Conservation (phyloP, 805 yeast genomes). For the Pichia occidentalis region DNA sequence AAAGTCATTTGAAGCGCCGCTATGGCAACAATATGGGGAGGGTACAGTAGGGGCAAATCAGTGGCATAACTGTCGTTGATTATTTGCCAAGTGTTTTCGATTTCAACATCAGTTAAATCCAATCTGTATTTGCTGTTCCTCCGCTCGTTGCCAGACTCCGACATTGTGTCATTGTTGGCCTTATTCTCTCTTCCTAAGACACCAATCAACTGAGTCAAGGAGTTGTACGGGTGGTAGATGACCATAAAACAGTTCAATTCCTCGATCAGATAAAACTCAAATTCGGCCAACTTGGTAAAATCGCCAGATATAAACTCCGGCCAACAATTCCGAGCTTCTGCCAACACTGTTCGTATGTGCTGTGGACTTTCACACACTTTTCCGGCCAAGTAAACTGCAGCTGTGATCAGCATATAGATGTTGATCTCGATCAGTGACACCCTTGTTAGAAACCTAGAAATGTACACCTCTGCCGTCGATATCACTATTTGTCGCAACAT, state of each 20-base stretch:
- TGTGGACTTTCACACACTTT: slow-evolving; percentile 95
- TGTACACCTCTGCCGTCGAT: slow-evolving; percentile 82
- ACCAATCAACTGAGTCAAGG: slow-evolving; percentile 47
- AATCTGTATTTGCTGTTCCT: slow-evolving; percentile 8
- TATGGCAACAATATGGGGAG: slow-evolving; percentile 85
- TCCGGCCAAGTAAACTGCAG: slow-evolving; percentile 84
- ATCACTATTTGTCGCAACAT: slow-evolving; percentile 75
- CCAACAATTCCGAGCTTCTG: slow-evolving; percentile 87
- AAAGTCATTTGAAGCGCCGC: slow-evolving; percentile 71
- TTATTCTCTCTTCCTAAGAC: slow-evolving; percentile 19
- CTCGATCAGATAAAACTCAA: slow-evolving; percentile 89
- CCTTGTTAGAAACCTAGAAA: slow-evolving; percentile 67
- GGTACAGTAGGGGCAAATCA: slow-evolving; percentile 72
- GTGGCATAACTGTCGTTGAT: slow-evolving; percentile 87
- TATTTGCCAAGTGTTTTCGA: slow-evolving; percentile 84
- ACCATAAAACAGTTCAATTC: slow-evolving; percentile 69
- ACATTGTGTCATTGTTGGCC: not conserved
- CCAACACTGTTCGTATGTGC: slow-evolving; percentile 75
- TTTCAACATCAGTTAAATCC: slow-evolving; percentile 51
- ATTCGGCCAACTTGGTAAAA: slow-evolving; percentile 85
- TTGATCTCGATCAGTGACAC: slow-evolving; percentile 78
- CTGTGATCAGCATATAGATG: slow-evolving; percentile 70
- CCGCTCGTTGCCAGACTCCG: not conserved
- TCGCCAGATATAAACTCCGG: slow-evolving; percentile 93
- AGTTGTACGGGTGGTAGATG: slow-evolving; percentile 70